Percentiles rank a stretch among this genome's conserved stretches.
phyloP scores from a whole-genome alignment of 345 rosid species.

The Mercurialis annua region DNA sequence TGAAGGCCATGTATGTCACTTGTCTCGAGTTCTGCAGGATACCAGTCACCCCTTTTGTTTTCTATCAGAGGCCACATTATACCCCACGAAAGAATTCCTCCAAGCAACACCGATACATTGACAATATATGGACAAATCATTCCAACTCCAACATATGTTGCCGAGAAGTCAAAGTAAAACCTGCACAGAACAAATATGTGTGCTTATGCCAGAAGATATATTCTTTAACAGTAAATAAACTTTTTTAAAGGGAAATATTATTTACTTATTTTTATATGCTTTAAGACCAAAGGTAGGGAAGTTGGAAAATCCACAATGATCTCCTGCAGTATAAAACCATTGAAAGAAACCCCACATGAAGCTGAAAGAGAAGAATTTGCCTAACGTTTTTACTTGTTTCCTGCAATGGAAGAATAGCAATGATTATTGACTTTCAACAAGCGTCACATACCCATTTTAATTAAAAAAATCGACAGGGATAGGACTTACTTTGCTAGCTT shows the following conservation, averaged over 20 bases:
- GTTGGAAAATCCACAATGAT: slow-evolving; percentile 27
- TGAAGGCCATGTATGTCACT: slow-evolving; percentile 23
- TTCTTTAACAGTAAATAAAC: neutral
- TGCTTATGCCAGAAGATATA: neutral
- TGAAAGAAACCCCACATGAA: slow-evolving; percentile 38
- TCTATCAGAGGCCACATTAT: slow-evolving; percentile 36
- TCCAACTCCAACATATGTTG: slow-evolving; percentile 34
- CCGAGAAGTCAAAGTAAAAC: slow-evolving; percentile 34
- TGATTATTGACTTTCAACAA: neutral
- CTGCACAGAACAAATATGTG: neutral
- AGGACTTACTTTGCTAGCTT: slow-evolving; percentile 27
- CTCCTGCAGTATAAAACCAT: slow-evolving; percentile 32
- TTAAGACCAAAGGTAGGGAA: slow-evolving; percentile 31
- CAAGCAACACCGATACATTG: slow-evolving; percentile 28
- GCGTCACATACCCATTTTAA: neutral
- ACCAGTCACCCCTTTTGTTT: slow-evolving; percentile 26
- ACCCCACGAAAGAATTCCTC: slow-evolving; percentile 35
- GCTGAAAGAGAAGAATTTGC: slow-evolving; percentile 29
- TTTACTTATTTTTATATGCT: slow-evolving; percentile 25
- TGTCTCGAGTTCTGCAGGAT: slow-evolving; percentile 13
- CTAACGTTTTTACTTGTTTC: slow-evolving; percentile 29
- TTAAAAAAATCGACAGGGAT: neutral
- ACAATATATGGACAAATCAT: slow-evolving; percentile 35
- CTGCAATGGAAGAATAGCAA: slow-evolving; percentile 12
- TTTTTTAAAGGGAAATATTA: neutral